phyloP scores from a whole-genome alignment of 1,284 basidiomycete species.

The Rhizoctonia solani region DNA sequence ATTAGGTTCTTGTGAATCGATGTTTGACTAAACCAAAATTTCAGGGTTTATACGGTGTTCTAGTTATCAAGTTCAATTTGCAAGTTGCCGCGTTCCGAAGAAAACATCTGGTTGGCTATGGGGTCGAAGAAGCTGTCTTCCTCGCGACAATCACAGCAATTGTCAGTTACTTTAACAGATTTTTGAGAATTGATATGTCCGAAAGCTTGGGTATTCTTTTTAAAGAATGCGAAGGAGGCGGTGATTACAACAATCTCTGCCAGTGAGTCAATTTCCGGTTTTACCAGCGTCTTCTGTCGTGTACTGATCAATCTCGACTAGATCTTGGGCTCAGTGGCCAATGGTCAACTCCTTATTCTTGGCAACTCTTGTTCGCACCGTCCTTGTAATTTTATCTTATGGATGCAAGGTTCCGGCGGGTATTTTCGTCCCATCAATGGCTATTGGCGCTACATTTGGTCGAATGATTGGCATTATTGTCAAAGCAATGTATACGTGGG shows the following conservation, averaged over 20 bases:
- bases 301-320: constrained; percentile 44
- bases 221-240: constrained; percentile 93
- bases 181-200: constrained; percentile 97
- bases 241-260: constrained; percentile 91
- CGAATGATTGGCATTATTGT: constrained; percentile 95
- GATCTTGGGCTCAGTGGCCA: constrained; percentile 88
- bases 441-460: constrained; percentile 93
- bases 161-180: constrained; percentile 93
- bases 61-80: constrained; percentile 96
- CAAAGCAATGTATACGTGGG: constrained; percentile 86
- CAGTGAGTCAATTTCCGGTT: constrained; percentile 68
- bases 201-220: constrained; percentile 97
- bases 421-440: constrained; percentile 98
- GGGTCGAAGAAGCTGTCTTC: constrained; percentile 85
- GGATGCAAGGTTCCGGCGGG: constrained; percentile 97
- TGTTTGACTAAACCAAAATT: neutral
- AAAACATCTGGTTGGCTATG: constrained; percentile 83
- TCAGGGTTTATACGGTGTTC: constrained; percentile 94
- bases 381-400: constrained; percentile 90
- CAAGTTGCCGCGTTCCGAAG: constrained; percentile 93
- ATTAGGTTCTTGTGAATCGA: neutral
- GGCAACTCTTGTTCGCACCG: constrained; percentile 86
- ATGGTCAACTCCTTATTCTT: constrained; percentile 92
- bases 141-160: constrained; percentile 89
- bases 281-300: neutral